Base-by-base conservation (phyloP, 495 filamentous ascomycete species). In the Choiromyces venosus region DNA sequence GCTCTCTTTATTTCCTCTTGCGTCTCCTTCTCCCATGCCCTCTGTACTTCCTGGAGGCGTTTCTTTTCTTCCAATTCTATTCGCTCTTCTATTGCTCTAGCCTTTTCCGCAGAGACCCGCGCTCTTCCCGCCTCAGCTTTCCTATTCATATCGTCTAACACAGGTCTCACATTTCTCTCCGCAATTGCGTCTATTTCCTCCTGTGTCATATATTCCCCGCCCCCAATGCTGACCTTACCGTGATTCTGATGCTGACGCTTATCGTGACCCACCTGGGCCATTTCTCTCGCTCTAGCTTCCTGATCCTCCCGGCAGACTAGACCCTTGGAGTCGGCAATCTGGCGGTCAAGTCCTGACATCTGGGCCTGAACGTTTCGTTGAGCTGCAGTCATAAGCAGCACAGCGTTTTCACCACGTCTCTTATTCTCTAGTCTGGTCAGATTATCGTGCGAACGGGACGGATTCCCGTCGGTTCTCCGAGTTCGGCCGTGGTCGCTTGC, bases 111-210 rank as follows among this genome's bases (percentile, higher is more conserved):
- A 44, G 87, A 79, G 65, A 90, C 88, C 70, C 86, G 83, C 16
- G 88, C 88, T 52, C 85, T 85, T 77, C 91, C 89, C 66, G 84
- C 84, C 78, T 94, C 91, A 0, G 91, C 90, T 40, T 87, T 89
- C 29, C 90, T 89, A 67, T 89, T 88, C 46, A 99, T 96, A 76
- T 97, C 92, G 79, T 97, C 91, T n/a, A 99, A 82, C 0, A 95
- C 88, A 25, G 95, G 95, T 82, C 93, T 91, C n/a, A 99, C 86
- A 78, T 90, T 89, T 40, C 86, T 86, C 14, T 88, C 87, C 0
- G 95, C 95, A 74, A 97, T 89, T 16, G 87, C 88, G 71, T 97
- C 90, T 56, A 99, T 87, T 67, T 93, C 92, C 5, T 88, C 85
- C 82, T 90, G 87, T 67, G 94, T 89, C 83, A 98, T 87, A 72